Evolutionary conservation across 805 yeast species (phyloP), one percentile per base, ranked within the genome.

Genomic region (Yarrowia yakushimensis): DNA sequence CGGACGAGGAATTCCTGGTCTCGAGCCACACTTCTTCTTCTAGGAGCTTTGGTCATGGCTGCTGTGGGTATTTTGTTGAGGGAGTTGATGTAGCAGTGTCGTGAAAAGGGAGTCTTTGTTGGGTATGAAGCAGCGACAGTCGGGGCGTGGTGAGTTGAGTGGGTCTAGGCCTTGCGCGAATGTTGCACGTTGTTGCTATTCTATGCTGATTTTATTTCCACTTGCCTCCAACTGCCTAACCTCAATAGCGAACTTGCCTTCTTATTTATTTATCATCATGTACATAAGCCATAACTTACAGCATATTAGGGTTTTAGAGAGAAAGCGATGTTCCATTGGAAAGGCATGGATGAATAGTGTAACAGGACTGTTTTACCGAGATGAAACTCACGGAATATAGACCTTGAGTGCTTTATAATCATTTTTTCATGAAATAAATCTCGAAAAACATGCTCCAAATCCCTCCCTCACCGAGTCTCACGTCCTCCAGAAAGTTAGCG

Each of bases 11-110:
- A 52, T 17, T 52, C 59, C 36, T 23, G 59, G 45, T 23, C 45
- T 25, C 59, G 59, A 27, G 31, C 43, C 23, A 52, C 59, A 25
- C 43, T 52, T 52, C 59, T 52, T 52, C 59, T 34, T 52, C 59
- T 28, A n/a, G 59, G 59, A 13, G 59, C 59, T 52, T 52, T 52
- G 4, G 59, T 33, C 59, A 52, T 52, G 20, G 4, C 28, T 13
- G n/a, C 3, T 7, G 30, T n/a, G 48, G n/a, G 12, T 28, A 23
- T n/a, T 27, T 8, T 27, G 52, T 27, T 45, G 36, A 13, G 55
- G 20, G 36, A 17, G 18, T 22, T 20, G 31, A 27, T 36, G 41
- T 34, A 30, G 37, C 23, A 9, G 37, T 34, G 27, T 18, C 9
- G 42, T 18, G 17, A 37, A 5, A 20, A n/a, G n/a, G n/a, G n/a